Conservation (phyloP, 495 filamentous ascomycete species). For the Aspergillus sclerotioniger region DNA sequence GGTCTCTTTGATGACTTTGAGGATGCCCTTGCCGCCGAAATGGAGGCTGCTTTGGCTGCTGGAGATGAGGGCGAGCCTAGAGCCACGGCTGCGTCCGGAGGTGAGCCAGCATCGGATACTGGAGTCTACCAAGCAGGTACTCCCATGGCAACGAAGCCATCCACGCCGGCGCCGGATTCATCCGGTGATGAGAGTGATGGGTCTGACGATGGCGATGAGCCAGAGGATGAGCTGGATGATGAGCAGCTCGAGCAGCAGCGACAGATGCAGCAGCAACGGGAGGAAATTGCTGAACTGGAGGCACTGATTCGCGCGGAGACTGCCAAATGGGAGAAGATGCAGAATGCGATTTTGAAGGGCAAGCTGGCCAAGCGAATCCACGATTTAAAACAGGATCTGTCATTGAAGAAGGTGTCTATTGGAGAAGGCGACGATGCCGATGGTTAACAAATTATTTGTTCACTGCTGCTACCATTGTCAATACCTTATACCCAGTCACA, state of each 20-base stretch:
- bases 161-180: constrained; percentile 42
- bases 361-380: constrained; percentile 51
- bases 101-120: constrained; percentile 16
- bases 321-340: constrained; percentile 39
- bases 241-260: constrained; percentile 47
- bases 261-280: constrained; percentile 48
- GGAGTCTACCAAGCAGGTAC: constrained; percentile 33
- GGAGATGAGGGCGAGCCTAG: constrained; percentile 46
- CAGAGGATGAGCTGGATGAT: constrained; percentile 62
- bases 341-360: constrained; percentile 48
- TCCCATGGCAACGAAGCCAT: constrained; percentile 34
- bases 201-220: constrained; percentile 60
- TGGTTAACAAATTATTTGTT: constrained; percentile 10
- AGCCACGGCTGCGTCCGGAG: constrained; percentile 13
- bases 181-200: constrained; percentile 49
- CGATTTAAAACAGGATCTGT: constrained; percentile 46
- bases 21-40: constrained; percentile 55
- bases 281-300: constrained; percentile 51
- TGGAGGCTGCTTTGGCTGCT: constrained; percentile 54
- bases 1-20: constrained; percentile 57
- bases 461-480: constrained; percentile 5
- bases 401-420: constrained; percentile 48
- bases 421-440: constrained; percentile 41
- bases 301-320: constrained; percentile 45
- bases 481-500: constrained; percentile 18